Percentiles rank a stretch among this genome's conserved stretches.
Evolutionary conservation across 768 basidiomycete genomes (phyloP).

Genomic region (Lepiota venenata): DNA sequence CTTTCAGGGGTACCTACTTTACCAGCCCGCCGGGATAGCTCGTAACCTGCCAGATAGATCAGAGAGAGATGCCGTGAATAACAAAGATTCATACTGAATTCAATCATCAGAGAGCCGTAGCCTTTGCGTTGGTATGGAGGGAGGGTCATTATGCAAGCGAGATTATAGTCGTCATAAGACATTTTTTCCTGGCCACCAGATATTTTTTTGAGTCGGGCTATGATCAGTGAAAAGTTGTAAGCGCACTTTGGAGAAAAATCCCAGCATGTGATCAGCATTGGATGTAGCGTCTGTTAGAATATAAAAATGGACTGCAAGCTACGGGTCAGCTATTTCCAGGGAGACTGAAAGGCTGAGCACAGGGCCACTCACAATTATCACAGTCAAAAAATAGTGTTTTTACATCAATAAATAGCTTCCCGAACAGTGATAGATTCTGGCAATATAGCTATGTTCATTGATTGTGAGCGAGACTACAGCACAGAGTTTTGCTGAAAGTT

Average conservation of each 20-base stretch:
- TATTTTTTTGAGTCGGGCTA: not conserved
- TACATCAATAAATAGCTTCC: conserved; percentile 98
- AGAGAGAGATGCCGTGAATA: not conserved
- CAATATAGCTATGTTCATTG: conserved; percentile 73
- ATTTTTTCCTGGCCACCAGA: conserved; percentile 69
- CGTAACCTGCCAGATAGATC: conserved; percentile 64
- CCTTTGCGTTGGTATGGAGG: conserved; percentile 90
- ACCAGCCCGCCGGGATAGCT: conserved; percentile 75
- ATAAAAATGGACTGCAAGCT: conserved; percentile 77
- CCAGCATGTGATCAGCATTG: conserved; percentile 75
- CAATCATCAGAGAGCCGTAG: conserved; percentile 94
- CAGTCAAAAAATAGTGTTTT: conserved; percentile 94
- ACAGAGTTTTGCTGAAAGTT: conserved; percentile 13
- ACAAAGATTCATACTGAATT: conserved; percentile 76
- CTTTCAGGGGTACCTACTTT: conserved; percentile 92
- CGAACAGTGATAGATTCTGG: conserved; percentile 93
- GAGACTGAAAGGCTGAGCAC: not conserved
- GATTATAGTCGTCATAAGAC: conserved; percentile 95
- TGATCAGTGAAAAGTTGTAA: not conserved
- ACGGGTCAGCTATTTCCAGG: conserved; percentile 1
- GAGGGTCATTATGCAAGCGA: conserved; percentile 94
- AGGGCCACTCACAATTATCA: conserved; percentile 65
- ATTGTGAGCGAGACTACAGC: conserved; percentile 3
- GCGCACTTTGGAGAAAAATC: conserved; percentile 63
- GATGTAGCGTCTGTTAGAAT: conserved; percentile 84